Evolutionary conservation across 1,284 basidiomycete species (phyloP), one percentile per base, ranked within the genome.

Genomic region (Trametes hirsuta): DNA sequence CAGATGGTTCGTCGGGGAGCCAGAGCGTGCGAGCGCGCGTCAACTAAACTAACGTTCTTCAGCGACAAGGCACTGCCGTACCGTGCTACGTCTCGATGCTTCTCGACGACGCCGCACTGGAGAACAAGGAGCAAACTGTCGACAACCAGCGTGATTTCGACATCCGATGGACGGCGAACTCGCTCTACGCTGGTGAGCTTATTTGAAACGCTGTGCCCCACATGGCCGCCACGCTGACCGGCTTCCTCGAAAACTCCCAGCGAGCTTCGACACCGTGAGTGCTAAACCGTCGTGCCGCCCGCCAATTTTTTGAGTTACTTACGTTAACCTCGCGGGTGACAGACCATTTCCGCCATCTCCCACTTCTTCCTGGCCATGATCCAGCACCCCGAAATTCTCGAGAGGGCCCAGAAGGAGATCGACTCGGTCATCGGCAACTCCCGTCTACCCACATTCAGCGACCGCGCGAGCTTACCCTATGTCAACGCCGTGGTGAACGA

Each of bases 101-200:
- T 24, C 72, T 88, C 22, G 83, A 86, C 42, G 79, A 67, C 25
- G 65, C 66, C 4, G 50, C 59, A 8, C 62, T 66, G 3, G 64
- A 56, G 54, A 73, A 71, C 54, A 63, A 66, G 30, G 69, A 65
- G 30, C 51, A 49, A 6, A 53, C 59, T 14, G 41, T 71, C 4
- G 70, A 75, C 37, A 64, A 66, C 4, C 72, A 79, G 45, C 74
- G 79, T 37, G 84, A 87, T 64, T 84, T 84, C 60, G 87, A 90
- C 62, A 75, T 90, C 50, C 84, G 84, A 61, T 87, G 86, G 85
- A 83, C 85, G 1, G 88, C 88, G 6, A 89, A 88, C 69, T 88
- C 86, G n/a, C 88, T 90, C 84, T 90, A 87, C 67, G 75, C 79
- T 21, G 78, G 77, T 69, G 25, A 42, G 64, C 51, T n/a, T 36